These are phyloP conservation scores for Clarireedia homoeocarpa DNA, from an alignment of 2,329 filamentous ascomycete species.

Conservation along the genomic window DNA sequence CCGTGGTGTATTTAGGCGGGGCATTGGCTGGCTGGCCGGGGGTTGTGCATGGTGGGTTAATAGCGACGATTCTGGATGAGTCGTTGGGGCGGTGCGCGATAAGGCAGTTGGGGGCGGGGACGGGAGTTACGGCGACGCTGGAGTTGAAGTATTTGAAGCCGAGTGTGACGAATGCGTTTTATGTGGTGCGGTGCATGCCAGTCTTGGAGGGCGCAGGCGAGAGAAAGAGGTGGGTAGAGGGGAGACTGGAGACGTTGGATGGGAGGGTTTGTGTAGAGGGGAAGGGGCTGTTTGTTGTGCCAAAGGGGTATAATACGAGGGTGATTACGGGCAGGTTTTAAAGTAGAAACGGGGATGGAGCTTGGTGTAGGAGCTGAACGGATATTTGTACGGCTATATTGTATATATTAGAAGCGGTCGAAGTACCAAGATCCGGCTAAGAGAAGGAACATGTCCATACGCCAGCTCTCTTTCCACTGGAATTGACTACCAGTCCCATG, in stretches of 20 bases:
- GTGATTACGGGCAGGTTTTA: conserved; percentile 12
- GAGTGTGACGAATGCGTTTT: conserved; percentile 52
- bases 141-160: conserved; percentile 56
- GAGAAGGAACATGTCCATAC: too few species aligned
- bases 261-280: conserved; percentile 52
- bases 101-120: conserved; percentile 37
- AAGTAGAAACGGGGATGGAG: neutral
- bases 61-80: conserved; percentile 64
- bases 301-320: conserved; percentile 32
- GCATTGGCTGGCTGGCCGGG: conserved; percentile 62
- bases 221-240: conserved; percentile 39
- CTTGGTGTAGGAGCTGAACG: too few species aligned
- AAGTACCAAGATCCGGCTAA: too few species aligned
- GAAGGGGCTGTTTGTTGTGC: conserved; percentile 50
- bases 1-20: conserved; percentile 61
- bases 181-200: conserved; percentile 48
- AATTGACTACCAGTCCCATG: too few species aligned
- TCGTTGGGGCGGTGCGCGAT: conserved; percentile 56
- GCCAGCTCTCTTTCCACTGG: too few species aligned
- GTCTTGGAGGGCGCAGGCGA: conserved; percentile 24
- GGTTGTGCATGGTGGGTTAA: conserved; percentile 61
- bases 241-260: conserved; percentile 44
- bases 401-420: too few species aligned
- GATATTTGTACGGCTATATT: too few species aligned
- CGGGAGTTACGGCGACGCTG: conserved; percentile 49